Base-by-base conservation (phyloP, 805 yeast genomes). In the Yamadazyma phyllophila region DNA sequence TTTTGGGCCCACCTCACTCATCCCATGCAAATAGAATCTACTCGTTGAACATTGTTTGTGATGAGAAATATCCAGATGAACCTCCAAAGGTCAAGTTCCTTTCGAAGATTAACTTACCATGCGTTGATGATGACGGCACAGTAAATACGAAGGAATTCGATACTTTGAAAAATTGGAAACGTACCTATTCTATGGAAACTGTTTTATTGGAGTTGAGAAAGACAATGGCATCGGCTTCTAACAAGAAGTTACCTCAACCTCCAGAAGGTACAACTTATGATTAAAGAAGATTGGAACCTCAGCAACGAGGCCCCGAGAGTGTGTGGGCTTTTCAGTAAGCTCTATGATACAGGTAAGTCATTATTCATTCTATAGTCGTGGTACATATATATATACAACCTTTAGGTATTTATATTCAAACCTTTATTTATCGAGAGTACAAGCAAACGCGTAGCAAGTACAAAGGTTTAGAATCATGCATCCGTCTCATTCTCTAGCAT, bases 21-120 rank as follows among this genome's bases (percentile, higher is more conserved):
- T 80, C 80, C 24, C 97, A 92, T 63, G 97, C 91, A 64, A 94
- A 94, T 66, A 78, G 99, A 61, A 94, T 94, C 51, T 94, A 94
- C 65, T 83, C 88, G 30, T 73, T 94, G 45, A 81, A 78, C 43
- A 81, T 94, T 40, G 82, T 80, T 51, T 91, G 97, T 63, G 97
- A 90, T 15, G 81, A 80, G 4, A 70, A 76, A 6, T 94, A 94
- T 63, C 99, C 99, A 1, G 94, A 87, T 50, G 63, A 76, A 54
- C 97, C 99, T 2, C 99, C 99, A 12, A 62, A 65, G 34, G 92
- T 94, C 36, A 77, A 71, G 53, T 94, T 94, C 61, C 72, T 85
- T 14, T 85, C 96, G 32, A 86, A 84, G 71, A 81, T 94, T 55
- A 94, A 92, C 63, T 74, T 94, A 46, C 97, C 97, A 0, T 90